Percentiles rank a stretch among this genome's conserved stretches.
Evolutionary conservation across 176 grass and related monocot genomes (phyloP).

Genomic region (Puccinellia tenuiflora): DNA sequence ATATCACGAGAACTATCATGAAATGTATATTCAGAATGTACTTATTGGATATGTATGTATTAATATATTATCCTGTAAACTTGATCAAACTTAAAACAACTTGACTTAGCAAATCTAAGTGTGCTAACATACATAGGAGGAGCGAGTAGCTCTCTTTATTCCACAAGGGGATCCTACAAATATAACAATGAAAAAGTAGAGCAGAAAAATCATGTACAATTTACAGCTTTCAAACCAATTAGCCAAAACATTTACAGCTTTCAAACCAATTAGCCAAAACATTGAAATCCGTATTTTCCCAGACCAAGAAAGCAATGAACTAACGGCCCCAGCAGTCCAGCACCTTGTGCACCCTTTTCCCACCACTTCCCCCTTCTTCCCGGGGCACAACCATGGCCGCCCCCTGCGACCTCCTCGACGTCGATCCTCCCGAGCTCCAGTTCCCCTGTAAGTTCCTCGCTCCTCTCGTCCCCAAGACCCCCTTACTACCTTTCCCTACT

Average conservation of each 20-base stretch:
- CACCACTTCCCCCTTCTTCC: constrained; percentile 3
- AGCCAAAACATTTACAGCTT: not conserved
- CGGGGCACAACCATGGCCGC: constrained; percentile 40
- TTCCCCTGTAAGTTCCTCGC: constrained; percentile 47
- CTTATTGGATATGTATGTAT: too few relatives aligned
- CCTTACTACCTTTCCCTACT: not conserved
- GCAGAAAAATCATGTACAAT: not conserved
- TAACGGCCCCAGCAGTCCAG: not conserved
- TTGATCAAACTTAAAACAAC: too few relatives aligned
- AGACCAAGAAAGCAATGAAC: not conserved
- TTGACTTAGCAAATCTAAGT: too few relatives aligned
- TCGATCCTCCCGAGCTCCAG: constrained; percentile 55
- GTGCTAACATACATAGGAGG: too few relatives aligned
- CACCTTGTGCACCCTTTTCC: constrained; percentile 14
- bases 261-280: not conserved
- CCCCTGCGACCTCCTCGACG: constrained; percentile 49
- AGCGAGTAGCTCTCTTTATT: not conserved
- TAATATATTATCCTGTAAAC: too few relatives aligned
- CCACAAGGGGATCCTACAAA: not conserved
- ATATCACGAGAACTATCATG: too few relatives aligned
- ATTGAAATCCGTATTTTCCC: not conserved
- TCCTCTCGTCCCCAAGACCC: not conserved
- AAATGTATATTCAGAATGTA: too few relatives aligned
- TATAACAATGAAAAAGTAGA: not conserved
- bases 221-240: not conserved